Conservation (phyloP, 441 rosid species). For the Flueggea neowawraea region DNA sequence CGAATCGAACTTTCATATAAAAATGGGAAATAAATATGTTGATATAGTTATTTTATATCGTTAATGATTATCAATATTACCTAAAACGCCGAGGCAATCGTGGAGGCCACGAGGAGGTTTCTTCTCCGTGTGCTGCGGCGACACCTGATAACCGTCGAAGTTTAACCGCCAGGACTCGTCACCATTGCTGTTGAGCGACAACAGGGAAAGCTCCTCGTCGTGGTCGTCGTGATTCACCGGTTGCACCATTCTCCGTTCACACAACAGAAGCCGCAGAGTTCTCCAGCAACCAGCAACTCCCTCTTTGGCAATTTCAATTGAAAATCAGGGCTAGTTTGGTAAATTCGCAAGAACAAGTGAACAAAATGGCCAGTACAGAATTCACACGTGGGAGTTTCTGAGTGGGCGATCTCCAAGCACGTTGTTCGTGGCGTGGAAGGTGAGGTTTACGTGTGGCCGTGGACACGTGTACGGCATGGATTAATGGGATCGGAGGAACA, state of each 20-base stretch:
- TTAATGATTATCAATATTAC: slow-evolving; percentile 22
- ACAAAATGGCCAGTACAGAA: too few species aligned
- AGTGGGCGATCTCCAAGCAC: too few species aligned
- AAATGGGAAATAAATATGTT: background rate
- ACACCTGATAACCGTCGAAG: slow-evolving; percentile 67
- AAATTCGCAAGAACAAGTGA: too few species aligned
- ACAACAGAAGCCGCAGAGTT: slow-evolving; percentile 31
- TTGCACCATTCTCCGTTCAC: slow-evolving; percentile 34
- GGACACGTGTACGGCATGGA: too few species aligned
- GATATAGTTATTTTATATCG: too few species aligned
- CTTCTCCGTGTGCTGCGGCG: slow-evolving; percentile 46
- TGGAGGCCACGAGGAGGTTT: slow-evolving; percentile 47
- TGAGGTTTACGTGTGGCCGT: too few species aligned
- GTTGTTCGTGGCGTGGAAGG: too few species aligned
- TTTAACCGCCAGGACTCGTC: slow-evolving; percentile 87
- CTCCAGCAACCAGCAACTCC: too few species aligned
- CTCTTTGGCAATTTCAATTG: too few species aligned
- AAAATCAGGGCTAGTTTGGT: too few species aligned
- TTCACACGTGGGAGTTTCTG: too few species aligned
- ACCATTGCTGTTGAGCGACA: slow-evolving; percentile 36
- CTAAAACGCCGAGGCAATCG: slow-evolving; percentile 75
- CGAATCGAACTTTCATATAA: background rate
- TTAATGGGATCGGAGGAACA: too few species aligned
- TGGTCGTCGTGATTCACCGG: slow-evolving; percentile 17
- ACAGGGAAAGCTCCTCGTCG: slow-evolving; percentile 63